These are phyloP conservation scores for Inga oerstediana DNA, from an alignment of 306 rosid species.

Conservation along the genomic window DNA sequence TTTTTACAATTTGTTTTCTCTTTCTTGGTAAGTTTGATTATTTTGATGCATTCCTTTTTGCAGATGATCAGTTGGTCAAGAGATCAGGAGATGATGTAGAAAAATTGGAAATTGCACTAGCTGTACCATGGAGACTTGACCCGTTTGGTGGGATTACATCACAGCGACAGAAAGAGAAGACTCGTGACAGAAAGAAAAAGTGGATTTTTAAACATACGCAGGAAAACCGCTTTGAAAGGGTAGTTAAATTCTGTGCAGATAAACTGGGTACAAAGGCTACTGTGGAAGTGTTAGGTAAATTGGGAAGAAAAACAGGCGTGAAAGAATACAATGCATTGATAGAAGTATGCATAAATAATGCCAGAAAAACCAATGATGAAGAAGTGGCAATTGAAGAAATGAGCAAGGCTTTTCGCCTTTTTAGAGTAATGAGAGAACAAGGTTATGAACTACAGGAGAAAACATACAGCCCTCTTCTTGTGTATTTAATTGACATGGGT, in stretches of 20 bases:
- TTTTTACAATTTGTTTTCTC: neutral
- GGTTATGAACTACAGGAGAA: conserved; percentile 66
- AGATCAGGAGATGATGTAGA: conserved; percentile 20
- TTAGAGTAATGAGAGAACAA: conserved; percentile 59
- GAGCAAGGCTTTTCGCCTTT: conserved; percentile 52
- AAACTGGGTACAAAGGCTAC: conserved; percentile 57
- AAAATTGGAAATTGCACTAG: conserved; percentile 19
- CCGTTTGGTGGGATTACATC: neutral
- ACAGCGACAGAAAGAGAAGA: conserved; percentile 44
- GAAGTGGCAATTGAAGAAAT: conserved; percentile 53
- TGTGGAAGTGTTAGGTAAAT: conserved; percentile 46
- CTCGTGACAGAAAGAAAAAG: conserved; percentile 66
- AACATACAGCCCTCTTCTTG: conserved; percentile 63
- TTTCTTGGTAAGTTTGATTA: neutral
- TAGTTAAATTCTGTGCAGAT: conserved; percentile 46
- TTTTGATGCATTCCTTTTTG: conserved; percentile 31
- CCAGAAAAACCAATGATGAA: conserved; percentile 57
- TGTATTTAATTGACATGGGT: conserved; percentile 67
- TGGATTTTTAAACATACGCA: conserved; percentile 45
- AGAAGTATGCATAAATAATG: conserved; percentile 53
- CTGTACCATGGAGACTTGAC: conserved; percentile 46
- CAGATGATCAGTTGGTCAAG: conserved; percentile 34
- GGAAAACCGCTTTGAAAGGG: conserved; percentile 34
- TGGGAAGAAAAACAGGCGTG: conserved; percentile 66
- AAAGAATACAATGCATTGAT: conserved; percentile 66